Evolutionary conservation across 2,329 filamentous ascomycete species (phyloP).

Genomic region (Fusarium marasasianum): DNA sequence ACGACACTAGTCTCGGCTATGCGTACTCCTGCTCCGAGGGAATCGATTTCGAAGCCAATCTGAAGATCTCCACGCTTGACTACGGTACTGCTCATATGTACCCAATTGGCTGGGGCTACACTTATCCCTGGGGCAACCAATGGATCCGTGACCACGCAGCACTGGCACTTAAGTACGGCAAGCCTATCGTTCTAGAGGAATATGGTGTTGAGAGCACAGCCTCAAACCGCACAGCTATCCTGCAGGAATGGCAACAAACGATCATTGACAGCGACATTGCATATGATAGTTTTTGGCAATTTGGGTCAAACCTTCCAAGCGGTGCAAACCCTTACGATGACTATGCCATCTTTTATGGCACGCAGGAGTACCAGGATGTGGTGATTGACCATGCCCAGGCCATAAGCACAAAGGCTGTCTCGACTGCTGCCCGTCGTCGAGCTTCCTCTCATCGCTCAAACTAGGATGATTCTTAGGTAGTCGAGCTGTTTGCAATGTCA

Average conservation of each 20-base stretch:
- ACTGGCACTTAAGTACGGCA: not conserved
- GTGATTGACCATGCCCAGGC: not conserved
- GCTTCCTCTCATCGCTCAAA: not conserved
- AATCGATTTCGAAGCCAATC: not conserved
- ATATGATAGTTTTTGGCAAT: not conserved
- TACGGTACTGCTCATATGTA: not conserved
- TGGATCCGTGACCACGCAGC: not conserved
- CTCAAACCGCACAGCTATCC: not conserved
- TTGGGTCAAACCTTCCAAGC: not conserved
- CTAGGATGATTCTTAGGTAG: not conserved
- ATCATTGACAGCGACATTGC: not conserved
- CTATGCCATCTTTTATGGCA: not conserved
- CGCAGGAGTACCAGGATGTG: not conserved
- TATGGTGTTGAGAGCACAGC: not conserved
- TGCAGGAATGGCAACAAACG: not conserved
- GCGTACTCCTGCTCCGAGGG: not conserved
- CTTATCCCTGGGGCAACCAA: not conserved
- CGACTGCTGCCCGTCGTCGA: not conserved
- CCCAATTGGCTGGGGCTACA: constrained; percentile 2
- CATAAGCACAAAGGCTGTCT: not conserved
- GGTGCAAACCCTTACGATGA: not conserved
- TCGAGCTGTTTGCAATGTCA: not conserved
- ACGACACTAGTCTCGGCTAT: not conserved
- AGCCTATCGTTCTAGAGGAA: not conserved
- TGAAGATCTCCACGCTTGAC: not conserved